A percentile compares a stretch with the other conserved stretches of the same genome.
phyloP scores from a whole-genome alignment of 805 yeast species.

The Candida multigemmis region DNA sequence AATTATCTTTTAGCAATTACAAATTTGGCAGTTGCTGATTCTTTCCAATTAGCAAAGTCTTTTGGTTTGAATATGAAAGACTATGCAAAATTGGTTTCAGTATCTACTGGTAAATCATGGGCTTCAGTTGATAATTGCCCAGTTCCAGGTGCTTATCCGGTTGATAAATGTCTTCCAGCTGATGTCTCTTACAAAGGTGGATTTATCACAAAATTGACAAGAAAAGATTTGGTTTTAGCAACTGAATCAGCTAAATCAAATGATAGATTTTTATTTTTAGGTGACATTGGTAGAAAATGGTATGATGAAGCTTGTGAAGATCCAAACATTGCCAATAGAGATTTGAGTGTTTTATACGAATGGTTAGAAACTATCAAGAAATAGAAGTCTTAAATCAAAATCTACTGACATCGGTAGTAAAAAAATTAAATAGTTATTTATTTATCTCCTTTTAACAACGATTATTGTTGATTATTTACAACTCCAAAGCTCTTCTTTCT shows the following conservation, averaged over 20 bases:
- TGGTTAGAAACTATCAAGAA: slow-evolving; percentile 23
- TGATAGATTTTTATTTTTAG: slow-evolving; percentile 26
- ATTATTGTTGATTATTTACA: slow-evolving; percentile 1
- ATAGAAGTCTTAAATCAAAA: neutral
- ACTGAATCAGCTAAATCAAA: slow-evolving; percentile 25
- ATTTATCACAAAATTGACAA: slow-evolving; percentile 37
- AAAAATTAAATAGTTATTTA: slow-evolving; percentile 2
- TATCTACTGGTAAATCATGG: slow-evolving; percentile 47
- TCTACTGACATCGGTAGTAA: slow-evolving; percentile 3
- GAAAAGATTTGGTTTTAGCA: slow-evolving; percentile 36
- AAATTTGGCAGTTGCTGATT: slow-evolving; percentile 46
- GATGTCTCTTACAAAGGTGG: slow-evolving; percentile 40
- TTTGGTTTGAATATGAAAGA: slow-evolving; percentile 37
- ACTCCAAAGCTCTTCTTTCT: slow-evolving; percentile 2
- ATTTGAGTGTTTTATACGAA: slow-evolving; percentile 33
- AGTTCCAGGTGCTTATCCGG: slow-evolving; percentile 37
- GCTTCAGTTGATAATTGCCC: slow-evolving; percentile 48
- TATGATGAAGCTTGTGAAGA: slow-evolving; percentile 35
- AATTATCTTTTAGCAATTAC: slow-evolving; percentile 45
- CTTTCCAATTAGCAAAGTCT: slow-evolving; percentile 42
- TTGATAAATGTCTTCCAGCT: slow-evolving; percentile 31
- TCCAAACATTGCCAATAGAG: slow-evolving; percentile 28
- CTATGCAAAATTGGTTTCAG: slow-evolving; percentile 41
- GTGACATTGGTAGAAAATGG: slow-evolving; percentile 30
- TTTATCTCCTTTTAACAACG: slow-evolving; percentile 1